Evolutionary conservation across 148 eudicot species (phyloP).

Genomic region (Limonium bicolor): DNA sequence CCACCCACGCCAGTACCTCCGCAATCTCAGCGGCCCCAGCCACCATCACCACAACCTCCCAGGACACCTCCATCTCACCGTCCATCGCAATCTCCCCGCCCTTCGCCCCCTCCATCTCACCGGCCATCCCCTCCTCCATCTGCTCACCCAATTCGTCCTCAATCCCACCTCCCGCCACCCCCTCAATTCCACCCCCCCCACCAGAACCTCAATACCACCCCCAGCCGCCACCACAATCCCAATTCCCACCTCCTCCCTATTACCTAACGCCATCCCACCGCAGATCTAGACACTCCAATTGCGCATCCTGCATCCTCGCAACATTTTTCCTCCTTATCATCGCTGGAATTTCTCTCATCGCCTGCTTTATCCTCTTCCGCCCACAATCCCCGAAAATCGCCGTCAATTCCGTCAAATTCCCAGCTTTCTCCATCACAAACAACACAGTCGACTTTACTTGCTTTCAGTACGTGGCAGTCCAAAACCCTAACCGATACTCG

Average conservation of each 20-base stretch:
- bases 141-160: conserved; percentile 3
- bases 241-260: conserved; percentile 2
- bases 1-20: background rate
- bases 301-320: conserved; percentile 66
- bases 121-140: background rate
- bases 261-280: conserved; percentile 8
- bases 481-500: conserved; percentile 74
- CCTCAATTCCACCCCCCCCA: background rate
- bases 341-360: conserved; percentile 14
- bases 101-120: background rate
- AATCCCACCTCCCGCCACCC: conserved; percentile 1
- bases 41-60: too few relatives aligned
- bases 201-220: background rate
- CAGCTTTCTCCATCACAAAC: conserved; percentile 43
- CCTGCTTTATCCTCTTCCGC: conserved; percentile 58
- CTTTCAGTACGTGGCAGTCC: conserved; percentile 66
- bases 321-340: conserved; percentile 42
- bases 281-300: conserved; percentile 22
- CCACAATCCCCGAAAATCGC: conserved; percentile 67
- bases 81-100: background rate
- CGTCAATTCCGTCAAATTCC: conserved; percentile 58
- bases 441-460: conserved; percentile 62
- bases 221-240: background rate
- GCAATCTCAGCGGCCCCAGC: background rate
- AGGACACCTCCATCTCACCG: background rate